These are phyloP conservation scores for Trichoderma cornu-damae DNA, from an alignment of 2,329 filamentous ascomycete genomes.

Conservation along the genomic window DNA sequence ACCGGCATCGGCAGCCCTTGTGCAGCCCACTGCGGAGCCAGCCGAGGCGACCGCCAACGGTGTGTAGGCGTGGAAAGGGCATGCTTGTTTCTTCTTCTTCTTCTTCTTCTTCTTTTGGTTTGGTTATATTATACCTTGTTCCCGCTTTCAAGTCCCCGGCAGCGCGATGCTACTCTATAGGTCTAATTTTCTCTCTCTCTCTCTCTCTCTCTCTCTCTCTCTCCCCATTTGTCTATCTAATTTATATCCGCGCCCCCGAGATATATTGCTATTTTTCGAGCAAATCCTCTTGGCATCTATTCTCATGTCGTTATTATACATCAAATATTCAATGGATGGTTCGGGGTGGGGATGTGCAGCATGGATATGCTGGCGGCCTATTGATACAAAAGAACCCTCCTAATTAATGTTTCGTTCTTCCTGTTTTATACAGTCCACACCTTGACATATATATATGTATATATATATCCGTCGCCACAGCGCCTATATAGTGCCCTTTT, in stretches of 20 bases:
- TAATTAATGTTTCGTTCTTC: conserved; percentile 11
- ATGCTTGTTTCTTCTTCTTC: neutral
- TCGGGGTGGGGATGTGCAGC: neutral
- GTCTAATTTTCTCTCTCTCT: neutral
- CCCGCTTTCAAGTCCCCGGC: neutral
- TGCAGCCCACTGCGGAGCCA: neutral
- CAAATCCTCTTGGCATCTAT: neutral
- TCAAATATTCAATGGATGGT: neutral
- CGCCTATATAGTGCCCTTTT: conserved; percentile 8
- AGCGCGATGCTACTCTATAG: conserved; percentile 3
- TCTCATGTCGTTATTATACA: neutral
- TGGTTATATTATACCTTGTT: neutral
- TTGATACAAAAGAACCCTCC: conserved; percentile 13
- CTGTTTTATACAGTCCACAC: conserved; percentile 15
- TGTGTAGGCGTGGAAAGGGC: neutral
- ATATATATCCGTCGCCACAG: neutral
- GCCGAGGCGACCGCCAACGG: conserved; percentile 3
- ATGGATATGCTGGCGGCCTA: conserved; percentile 7
- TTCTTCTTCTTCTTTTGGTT: neutral
- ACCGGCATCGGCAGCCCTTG: conserved; percentile 26
- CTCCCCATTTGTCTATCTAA: neutral
- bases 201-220: neutral
- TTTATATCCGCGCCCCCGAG: neutral
- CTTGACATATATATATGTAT: conserved; percentile 1
- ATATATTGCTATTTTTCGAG: neutral